Evolutionary conservation across 495 filamentous ascomycete species (phyloP), one percentile per base, ranked within the genome.

Genomic region (Antarctomyces pellizariae): DNA sequence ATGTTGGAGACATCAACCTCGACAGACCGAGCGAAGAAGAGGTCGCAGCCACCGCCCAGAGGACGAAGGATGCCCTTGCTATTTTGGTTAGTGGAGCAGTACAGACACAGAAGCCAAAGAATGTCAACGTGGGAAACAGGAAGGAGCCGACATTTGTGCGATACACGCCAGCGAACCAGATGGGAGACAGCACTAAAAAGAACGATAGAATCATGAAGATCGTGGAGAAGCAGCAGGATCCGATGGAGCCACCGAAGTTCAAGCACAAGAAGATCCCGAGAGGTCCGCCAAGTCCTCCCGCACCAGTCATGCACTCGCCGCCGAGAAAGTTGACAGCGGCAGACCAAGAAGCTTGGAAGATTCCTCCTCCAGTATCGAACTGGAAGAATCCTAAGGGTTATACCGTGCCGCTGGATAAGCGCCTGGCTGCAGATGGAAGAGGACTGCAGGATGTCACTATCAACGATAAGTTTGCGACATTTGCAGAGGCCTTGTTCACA

Each of bases 301-400:
- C 86, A 24, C 89, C 86, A 3, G 64, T 99, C 22, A 78, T 99
- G 68, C 89, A 92, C 39, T 91, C 79, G 3, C 86, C 86, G 11
- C 83, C 86, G 2, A 57, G 86, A 33, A 95, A 95, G 47, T 62
- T 97, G 13, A 95, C 89, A 0, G 86, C 86, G 7, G 84, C 84
- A 45, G 86, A 99, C 38, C 89, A 95, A 50, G 86, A 93, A 48
- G 75, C 73, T 8, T 97, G 86, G 86, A 78, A 70, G 34, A 90
- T 97, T 18, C 82, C 86, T 1, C 84, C 86, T 0, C 74, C 89
- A 0, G 74, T 99, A 2, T 89, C 77, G 9, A 91, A 93, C 46
- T 99, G 86, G 86, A 99, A 99, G 64, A 99, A 99, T 41, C 77
- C 84, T 0, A 93, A 92, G 52, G 86, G 86, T 42, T 99, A 92